A percentile compares a stretch with the other conserved stretches of the same genome.
Conservation (phyloP, 352 stramenopile species). For the Stramenopiles sp. region DNA sequence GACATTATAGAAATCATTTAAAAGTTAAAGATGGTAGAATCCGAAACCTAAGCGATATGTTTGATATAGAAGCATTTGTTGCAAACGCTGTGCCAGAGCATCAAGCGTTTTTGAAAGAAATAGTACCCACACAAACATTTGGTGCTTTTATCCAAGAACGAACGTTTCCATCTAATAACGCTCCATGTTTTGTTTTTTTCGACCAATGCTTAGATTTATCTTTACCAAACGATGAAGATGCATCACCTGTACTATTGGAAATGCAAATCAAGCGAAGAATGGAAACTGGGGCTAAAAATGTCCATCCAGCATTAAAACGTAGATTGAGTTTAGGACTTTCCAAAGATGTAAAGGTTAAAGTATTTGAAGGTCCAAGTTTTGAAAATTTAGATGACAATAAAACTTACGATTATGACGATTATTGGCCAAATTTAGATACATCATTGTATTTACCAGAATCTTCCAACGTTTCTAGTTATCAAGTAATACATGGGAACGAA, state of each 20-base stretch:
- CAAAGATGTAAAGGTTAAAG: neutral
- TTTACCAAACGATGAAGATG: neutral
- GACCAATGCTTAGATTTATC: conserved; percentile 5
- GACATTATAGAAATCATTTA: neutral
- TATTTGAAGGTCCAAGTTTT: conserved; percentile 1
- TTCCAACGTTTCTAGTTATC: neutral
- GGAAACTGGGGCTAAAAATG: neutral
- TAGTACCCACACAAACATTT: neutral
- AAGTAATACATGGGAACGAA: neutral
- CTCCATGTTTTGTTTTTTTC: conserved; percentile 5
- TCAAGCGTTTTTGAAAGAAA: neutral
- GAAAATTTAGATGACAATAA: neutral
- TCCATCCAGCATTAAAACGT: neutral
- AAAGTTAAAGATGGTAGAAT: neutral
- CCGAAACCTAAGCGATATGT: neutral
- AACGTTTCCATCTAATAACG: neutral
- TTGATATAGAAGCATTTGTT: neutral
- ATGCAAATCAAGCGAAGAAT: neutral
- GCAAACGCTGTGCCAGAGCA: neutral
- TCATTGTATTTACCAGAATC: neutral
- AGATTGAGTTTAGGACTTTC: neutral
- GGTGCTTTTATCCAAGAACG: conserved; percentile 3
- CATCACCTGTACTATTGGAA: neutral
- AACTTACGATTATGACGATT: neutral
- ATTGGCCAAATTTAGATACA: neutral